Evolutionary conservation across 192 early-diverging fungal genomes (phyloP), one percentile per base, ranked within the genome.

Genomic region (Phycomyces blakesleeanus): DNA sequence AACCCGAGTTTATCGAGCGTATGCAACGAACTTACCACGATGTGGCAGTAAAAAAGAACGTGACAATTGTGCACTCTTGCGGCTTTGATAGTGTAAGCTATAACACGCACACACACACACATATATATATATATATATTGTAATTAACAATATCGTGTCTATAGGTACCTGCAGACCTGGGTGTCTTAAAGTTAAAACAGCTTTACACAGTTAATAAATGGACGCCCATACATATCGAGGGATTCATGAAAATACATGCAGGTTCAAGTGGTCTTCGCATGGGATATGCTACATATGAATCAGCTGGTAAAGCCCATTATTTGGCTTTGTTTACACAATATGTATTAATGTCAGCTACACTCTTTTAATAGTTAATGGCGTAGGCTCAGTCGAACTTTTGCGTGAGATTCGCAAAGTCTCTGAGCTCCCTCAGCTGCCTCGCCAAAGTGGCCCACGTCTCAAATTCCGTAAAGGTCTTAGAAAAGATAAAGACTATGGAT

Each of bases 251-350:
- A 24, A 16, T 85, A 4, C 66, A 72, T 29, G 25, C 68, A 11
- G 86, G 83, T 16, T 70, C 64, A 38, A 24, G 72, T 44, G 88
- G 88, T 2, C 20, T 81, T 11, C 59, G 63, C 5, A 82, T 59
- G 8, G 80, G 89, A 50, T 88, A 72, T 63, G 86, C 85, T 24
- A 90, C 87, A 0, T 90, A 78, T 68, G 83, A 84, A 34, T 83
- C 81, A 38, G 78, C 80, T 44, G 76, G 82, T 83, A 74, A 54
- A 66, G 3, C 3, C 0, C 34, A 39, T 2, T 27, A 15, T 15
- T 37, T 9, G 38, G 27, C 55, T 56, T 14, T 56, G 55, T n/a
- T n/a, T n/a, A n/a, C n/a, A n/a, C 29, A 34, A 55, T 0, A 20
- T 12, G 0, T 14, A 2, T 37, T 34, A 51, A 26, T 25, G 24